Conservation (phyloP, 768 basidiomycete species). For the Suillus brevipes region DNA sequence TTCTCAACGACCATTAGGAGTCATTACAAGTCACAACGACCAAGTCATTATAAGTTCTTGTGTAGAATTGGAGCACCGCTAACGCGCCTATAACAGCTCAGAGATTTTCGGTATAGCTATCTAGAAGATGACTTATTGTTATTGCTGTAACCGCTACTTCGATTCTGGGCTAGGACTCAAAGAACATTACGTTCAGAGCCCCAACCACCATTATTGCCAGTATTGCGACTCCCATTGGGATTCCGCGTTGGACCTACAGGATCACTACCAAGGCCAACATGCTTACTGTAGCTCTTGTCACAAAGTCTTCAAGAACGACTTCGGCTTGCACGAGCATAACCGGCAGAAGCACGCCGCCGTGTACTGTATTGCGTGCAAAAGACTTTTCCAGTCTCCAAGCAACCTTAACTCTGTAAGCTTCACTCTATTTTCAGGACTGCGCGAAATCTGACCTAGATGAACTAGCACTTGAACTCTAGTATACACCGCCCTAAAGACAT, state of each 20-base stretch:
- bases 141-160: slow-evolving; percentile 43
- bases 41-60: neutral
- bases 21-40: neutral
- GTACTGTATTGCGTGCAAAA: slow-evolving; percentile 48
- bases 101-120: neutral
- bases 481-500: slow-evolving; percentile 42
- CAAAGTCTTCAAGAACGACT: slow-evolving; percentile 40
- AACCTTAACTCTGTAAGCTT: slow-evolving; percentile 20
- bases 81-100: slow-evolving; percentile 2
- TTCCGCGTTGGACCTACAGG: slow-evolving; percentile 30
- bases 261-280: slow-evolving; percentile 45
- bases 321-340: slow-evolving; percentile 49
- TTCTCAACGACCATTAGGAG: neutral
- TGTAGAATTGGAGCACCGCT: neutral
- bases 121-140: slow-evolving; percentile 37
- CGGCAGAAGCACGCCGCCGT: slow-evolving; percentile 41
- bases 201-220: slow-evolving; percentile 52
- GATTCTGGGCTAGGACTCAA: slow-evolving; percentile 34
- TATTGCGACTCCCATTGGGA: slow-evolving; percentile 47
- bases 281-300: slow-evolving; percentile 44
- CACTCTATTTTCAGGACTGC: neutral
- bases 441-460: neutral
- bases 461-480: slow-evolving; percentile 54
- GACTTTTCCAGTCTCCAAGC: slow-evolving; percentile 37
- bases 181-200: slow-evolving; percentile 55